Evolutionary conservation across 148 eudicot species (phyloP).

Genomic region (Diospyros kaki): DNA sequence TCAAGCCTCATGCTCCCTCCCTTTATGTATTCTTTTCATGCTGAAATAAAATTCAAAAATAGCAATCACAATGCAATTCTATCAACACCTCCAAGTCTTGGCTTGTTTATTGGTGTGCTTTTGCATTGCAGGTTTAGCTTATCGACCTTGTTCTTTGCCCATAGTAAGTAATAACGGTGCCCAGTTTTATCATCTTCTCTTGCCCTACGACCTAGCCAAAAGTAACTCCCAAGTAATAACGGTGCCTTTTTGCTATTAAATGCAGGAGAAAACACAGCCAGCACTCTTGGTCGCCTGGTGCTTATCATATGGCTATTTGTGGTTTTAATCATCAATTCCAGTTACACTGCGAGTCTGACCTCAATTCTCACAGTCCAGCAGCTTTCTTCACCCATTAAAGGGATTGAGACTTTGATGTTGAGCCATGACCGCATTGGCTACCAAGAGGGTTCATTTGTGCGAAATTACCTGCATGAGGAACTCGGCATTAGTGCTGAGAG

Average conservation of each 20-base stretch:
- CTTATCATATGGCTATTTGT: constrained; percentile 75
- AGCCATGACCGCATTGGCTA: constrained; percentile 57
- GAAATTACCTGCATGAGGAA: constrained; percentile 44
- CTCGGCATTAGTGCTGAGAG: constrained; percentile 41
- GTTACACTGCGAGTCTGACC: constrained; percentile 72
- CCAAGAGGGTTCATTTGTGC: constrained; percentile 60
- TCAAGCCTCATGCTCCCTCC: too few species aligned
- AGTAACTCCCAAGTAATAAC: too few species aligned
- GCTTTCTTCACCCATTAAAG: constrained; percentile 58
- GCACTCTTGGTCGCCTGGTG: constrained; percentile 59
- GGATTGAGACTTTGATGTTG: constrained; percentile 44
- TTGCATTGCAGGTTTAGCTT: constrained; percentile 69
- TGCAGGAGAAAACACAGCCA: constrained; percentile 59
- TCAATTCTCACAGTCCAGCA: constrained; percentile 74
- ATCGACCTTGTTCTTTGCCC: constrained; percentile 66
- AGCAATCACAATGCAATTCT: neutral
- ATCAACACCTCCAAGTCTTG: neutral
- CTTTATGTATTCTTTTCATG: neutral
- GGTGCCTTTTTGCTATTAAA: neutral
- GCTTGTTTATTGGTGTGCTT: constrained; percentile 15
- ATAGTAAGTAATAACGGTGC: constrained; percentile 54
- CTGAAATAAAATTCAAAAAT: neutral
- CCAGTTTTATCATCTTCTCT: neutral
- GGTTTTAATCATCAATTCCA: constrained; percentile 64
- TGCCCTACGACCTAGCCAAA: too few species aligned